Conservation (phyloP, 495 filamentous ascomycete genomes). For the Aspergillus carlsbadensis region DNA sequence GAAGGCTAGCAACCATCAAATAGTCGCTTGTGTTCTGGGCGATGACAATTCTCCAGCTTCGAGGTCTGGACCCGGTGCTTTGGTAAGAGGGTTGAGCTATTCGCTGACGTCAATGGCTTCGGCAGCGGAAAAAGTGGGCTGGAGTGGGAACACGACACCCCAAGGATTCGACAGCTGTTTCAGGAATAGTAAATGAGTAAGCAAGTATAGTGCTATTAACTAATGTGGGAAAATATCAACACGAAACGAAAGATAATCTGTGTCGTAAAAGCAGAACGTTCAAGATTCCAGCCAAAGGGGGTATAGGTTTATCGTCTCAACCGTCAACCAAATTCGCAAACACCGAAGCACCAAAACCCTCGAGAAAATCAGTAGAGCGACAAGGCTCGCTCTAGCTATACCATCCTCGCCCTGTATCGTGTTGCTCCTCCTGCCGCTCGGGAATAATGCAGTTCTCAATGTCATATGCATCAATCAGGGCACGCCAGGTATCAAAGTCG, state of each 20-base stretch:
- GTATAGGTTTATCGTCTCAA: conserved; percentile 1
- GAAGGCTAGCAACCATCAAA: too few relatives aligned
- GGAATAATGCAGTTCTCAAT: conserved; percentile 79
- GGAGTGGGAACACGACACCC: background rate
- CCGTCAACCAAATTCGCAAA: background rate
- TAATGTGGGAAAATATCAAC: too few relatives aligned
- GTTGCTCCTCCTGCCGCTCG: conserved; percentile 62
- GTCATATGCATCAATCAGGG: conserved; percentile 68
- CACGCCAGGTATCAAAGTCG: conserved; percentile 78
- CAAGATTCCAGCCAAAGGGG: conserved; percentile 2
- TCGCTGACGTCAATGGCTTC: conserved; percentile 9
- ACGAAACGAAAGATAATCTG: background rate
- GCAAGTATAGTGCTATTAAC: too few relatives aligned
- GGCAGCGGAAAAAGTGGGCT: background rate
- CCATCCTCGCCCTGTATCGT: conserved; percentile 66
- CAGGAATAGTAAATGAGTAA: too few relatives aligned
- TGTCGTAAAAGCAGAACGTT: background rate
- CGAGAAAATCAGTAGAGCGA: background rate
- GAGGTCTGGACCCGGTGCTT: background rate
- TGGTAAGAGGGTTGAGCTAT: background rate
- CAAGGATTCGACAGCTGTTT: too few relatives aligned
- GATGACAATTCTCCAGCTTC: background rate
- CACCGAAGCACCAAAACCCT: background rate
- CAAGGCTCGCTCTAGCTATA: conserved; percentile 52
- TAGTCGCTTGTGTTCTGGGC: background rate